Base-by-base conservation (phyloP, 306 rosid genomes). In the Sophora flavescens region DNA sequence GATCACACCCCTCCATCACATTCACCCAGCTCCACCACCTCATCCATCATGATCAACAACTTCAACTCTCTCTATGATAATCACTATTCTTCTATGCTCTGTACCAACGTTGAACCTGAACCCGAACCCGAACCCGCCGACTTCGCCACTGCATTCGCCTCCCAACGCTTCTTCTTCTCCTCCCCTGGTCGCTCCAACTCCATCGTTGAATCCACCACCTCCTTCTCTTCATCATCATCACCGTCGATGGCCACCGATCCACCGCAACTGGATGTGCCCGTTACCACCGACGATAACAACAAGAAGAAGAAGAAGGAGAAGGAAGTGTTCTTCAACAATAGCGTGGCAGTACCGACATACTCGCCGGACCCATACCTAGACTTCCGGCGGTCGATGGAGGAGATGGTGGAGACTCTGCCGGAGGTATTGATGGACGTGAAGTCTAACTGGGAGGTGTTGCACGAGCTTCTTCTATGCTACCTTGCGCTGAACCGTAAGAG, bases 171-270 rank as follows among this genome's bases (percentile, higher is more conserved):
- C 96, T 95, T 95, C 87, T 90, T 95, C 90, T 86, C 99, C 41
- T 84, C 96, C 18, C 99, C 99, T 0, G 98, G 99, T 71, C 92
- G 81, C 54, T 92, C 99, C 81, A 96, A 96, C 87, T 96, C 98
- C 84, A 96, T 96, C 42, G 45, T 90, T 1, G 89, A 93, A 74
- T 87, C 89, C 52, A 68, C 89, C 58, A 51, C 88, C 0, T 60
- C 76, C 0, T 63, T 70, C 42, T 30, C 75, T 5, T 48, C 68
- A 2, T 66, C 83, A 6, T 72, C 83, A 4, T 14, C 81, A 1
- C 45, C 80, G 30, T 6, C 30, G 17, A 35, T 16, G 2, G 14
- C 82, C 53, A 18, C 50, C 44, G 41, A 35, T 4, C 35, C 61
- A 0, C 4, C 50, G 6, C 30, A 35, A 6, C 14, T 42, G 0